Conservation (phyloP, 345 rosid genomes). For the Linum tenue region DNA sequence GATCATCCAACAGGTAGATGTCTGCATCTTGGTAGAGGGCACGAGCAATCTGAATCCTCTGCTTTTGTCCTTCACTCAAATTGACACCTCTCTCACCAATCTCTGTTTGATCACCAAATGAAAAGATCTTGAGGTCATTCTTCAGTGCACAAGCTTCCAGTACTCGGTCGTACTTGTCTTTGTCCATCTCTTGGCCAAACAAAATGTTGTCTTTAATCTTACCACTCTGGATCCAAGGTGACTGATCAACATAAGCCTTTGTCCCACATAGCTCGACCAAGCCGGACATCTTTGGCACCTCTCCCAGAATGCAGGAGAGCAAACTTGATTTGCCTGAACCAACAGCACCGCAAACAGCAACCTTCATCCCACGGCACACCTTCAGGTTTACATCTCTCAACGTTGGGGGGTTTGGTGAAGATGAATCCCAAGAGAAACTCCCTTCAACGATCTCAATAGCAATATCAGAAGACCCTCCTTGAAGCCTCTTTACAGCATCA, state of each 20-base stretch:
- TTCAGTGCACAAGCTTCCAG: conserved; percentile 66
- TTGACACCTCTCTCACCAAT: conserved; percentile 89
- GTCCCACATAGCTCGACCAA: conserved; percentile 48
- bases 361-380: conserved; percentile 47
- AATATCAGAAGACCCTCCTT: conserved; percentile 31
- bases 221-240: conserved; percentile 89
- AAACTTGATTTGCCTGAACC: conserved; percentile 80
- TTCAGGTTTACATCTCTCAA: conserved; percentile 44
- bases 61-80: conserved; percentile 87
- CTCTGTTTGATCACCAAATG: conserved; percentile 69
- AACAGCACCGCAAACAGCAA: conserved; percentile 72
- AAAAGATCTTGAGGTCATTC: conserved; percentile 63
- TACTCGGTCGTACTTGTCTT: conserved; percentile 44
- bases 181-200: conserved; percentile 67
- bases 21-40: conserved; percentile 83
- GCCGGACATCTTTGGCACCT: conserved; percentile 58
- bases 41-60: conserved; percentile 71
- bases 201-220: conserved; percentile 72
- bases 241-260: conserved; percentile 71
- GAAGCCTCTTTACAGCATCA: conserved; percentile 40
- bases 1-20: conserved; percentile 80
- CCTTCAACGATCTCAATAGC: conserved; percentile 43
- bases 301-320: conserved; percentile 63
- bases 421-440: conserved; percentile 50
- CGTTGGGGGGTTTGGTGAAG: conserved; percentile 35